Percentiles rank a stretch among this genome's conserved stretches.
Evolutionary conservation across 768 basidiomycete genomes (phyloP).

Genomic region (Collybiopsis luxurians): DNA sequence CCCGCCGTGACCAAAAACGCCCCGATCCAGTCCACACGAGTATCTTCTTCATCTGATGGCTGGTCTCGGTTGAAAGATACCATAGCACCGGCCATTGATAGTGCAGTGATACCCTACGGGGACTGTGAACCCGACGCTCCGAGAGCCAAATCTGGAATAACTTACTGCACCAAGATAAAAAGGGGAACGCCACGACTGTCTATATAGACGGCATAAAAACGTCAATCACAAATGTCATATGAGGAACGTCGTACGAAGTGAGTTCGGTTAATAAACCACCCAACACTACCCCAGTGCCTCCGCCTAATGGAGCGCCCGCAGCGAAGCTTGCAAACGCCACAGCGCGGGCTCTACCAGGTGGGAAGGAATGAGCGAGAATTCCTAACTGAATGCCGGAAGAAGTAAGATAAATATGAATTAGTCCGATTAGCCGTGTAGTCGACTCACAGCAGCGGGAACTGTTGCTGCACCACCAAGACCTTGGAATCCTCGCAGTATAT

Average conservation of each 20-base stretch:
- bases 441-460: conserved; percentile 66
- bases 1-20: conserved; percentile 60
- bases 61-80: conserved; percentile 62
- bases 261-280: conserved; percentile 72
- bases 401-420: neutral
- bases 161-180: conserved; percentile 27
- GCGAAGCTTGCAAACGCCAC: conserved; percentile 81
- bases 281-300: conserved; percentile 61
- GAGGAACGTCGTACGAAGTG: conserved; percentile 26
- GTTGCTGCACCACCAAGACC: conserved; percentile 79
- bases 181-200: conserved; percentile 64
- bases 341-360: conserved; percentile 60
- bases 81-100: conserved; percentile 54
- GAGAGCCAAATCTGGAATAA: neutral
- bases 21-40: conserved; percentile 76
- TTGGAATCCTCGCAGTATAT: conserved; percentile 73
- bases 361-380: conserved; percentile 79
- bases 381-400: no score
- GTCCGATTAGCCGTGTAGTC: no score
- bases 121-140: neutral
- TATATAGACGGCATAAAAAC: conserved; percentile 12
- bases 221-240: neutral
- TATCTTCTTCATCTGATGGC: conserved; percentile 36
- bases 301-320: conserved; percentile 83
- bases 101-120: conserved; percentile 22